Evolutionary conservation across 2,329 filamentous ascomycete genomes (phyloP).

Genomic region (Alternaria tenuissima): DNA sequence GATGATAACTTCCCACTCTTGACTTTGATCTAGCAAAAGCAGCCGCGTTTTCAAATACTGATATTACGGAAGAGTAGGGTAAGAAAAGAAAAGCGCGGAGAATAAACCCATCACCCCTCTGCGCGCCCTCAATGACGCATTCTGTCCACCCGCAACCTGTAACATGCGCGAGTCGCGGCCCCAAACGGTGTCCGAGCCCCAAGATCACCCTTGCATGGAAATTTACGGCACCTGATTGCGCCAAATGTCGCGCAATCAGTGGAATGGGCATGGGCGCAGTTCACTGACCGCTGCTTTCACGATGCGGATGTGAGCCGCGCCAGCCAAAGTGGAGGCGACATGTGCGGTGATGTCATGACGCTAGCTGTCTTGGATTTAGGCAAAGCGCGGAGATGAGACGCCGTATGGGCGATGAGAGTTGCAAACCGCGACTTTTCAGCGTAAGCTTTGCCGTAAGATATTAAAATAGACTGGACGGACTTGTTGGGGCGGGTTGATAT

Average conservation of each 20-base stretch:
- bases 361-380: conserved; percentile 1
- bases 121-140: conserved; percentile 29
- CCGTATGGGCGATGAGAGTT: background rate
- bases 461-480: background rate
- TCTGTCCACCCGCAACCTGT: conserved; percentile 9
- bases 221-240: conserved; percentile 26
- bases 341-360: conserved; percentile 18
- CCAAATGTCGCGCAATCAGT: conserved; percentile 23
- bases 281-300: conserved; percentile 27
- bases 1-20: background rate
- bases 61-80: background rate
- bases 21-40: background rate
- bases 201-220: conserved; percentile 25
- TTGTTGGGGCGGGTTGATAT: background rate
- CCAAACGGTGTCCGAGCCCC: conserved; percentile 9
- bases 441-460: background rate
- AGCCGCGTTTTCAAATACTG: background rate
- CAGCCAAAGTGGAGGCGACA: conserved; percentile 5
- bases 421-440: background rate
- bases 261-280: conserved; percentile 11
- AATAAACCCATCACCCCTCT: conserved; percentile 11
- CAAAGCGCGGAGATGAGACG: conserved; percentile 5
- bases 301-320: conserved; percentile 16
- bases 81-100: conserved; percentile 7
- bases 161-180: conserved; percentile 15